These are phyloP conservation scores for Pyrenula aspistea DNA, from an alignment of 495 filamentous ascomycete genomes.

Conservation along the genomic window DNA sequence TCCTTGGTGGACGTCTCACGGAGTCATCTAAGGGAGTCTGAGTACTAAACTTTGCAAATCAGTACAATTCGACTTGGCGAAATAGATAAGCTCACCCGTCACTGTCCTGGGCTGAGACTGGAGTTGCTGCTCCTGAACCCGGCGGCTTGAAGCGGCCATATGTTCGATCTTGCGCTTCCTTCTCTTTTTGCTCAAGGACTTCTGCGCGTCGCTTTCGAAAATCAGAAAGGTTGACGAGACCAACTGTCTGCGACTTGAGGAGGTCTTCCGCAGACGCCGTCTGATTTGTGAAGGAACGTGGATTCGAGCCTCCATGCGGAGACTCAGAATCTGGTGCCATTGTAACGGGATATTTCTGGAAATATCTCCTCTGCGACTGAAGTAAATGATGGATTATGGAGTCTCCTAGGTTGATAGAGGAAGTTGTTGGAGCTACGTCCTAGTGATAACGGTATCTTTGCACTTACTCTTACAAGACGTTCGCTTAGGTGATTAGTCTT, in stretches of 20 bases:
- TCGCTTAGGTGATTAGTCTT: no score
- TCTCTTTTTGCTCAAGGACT: conserved; percentile 79
- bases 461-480: no score
- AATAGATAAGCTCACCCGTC: conserved; percentile 32
- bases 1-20: conserved; percentile 32
- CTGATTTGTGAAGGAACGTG: conserved; percentile 59
- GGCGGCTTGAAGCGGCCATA: conserved; percentile 35
- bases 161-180: conserved; percentile 59
- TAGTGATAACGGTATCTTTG: no score
- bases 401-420: no score
- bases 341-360: conserved; percentile 1
- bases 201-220: conserved; percentile 96
- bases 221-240: conserved; percentile 81
- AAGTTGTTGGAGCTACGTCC: no score
- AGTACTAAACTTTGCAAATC: conserved; percentile 27
- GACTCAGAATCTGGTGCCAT: conserved; percentile 26
- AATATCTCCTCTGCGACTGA: no score
- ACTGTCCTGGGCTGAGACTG: conserved; percentile 36
- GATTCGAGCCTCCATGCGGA: conserved; percentile 25
- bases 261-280: conserved; percentile 74
- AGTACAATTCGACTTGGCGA: conserved; percentile 12
- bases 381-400: no score
- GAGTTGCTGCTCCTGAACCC: conserved; percentile 39
- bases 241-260: conserved; percentile 86
- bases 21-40: conserved; percentile 20